These are phyloP conservation scores for Eucalyptus grandis DNA, from an alignment of 345 rosid species.

Conservation along the genomic window DNA sequence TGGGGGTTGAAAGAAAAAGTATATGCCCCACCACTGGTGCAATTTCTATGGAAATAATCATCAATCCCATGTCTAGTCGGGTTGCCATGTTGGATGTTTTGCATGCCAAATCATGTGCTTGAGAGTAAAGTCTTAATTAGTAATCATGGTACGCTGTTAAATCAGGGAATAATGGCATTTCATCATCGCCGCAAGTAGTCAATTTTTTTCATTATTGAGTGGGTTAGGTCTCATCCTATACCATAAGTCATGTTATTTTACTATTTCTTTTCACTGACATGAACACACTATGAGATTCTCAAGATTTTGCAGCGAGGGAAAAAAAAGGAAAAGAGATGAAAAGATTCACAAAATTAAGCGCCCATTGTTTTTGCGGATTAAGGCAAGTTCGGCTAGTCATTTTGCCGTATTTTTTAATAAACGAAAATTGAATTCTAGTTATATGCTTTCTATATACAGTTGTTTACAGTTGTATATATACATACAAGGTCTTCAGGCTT, in stretches of 20 bases:
- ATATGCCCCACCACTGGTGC: neutral
- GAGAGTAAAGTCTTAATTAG: neutral
- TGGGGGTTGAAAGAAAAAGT: neutral
- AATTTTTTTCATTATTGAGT: neutral
- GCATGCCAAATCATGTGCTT: neutral
- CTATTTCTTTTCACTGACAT: neutral
- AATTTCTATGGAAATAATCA: neutral
- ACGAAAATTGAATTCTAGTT: neutral
- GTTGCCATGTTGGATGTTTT: neutral
- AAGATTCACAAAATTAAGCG: neutral
- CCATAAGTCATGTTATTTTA: neutral
- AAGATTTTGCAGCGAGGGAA: neutral
- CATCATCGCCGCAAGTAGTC: neutral
- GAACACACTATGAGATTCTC: neutral
- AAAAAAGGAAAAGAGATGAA: neutral
- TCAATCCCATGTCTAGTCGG: neutral
- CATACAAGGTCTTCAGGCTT: neutral
- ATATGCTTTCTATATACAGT: neutral
- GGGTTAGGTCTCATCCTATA: neutral
- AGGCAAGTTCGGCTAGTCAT: neutral
- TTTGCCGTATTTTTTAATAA: neutral
- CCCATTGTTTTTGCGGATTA: neutral
- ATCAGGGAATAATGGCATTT: neutral
- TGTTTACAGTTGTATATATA: neutral
- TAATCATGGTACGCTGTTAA: neutral